Base-by-base conservation (phyloP, 2,329 filamentous ascomycete species). In the Alternaria longipes region DNA sequence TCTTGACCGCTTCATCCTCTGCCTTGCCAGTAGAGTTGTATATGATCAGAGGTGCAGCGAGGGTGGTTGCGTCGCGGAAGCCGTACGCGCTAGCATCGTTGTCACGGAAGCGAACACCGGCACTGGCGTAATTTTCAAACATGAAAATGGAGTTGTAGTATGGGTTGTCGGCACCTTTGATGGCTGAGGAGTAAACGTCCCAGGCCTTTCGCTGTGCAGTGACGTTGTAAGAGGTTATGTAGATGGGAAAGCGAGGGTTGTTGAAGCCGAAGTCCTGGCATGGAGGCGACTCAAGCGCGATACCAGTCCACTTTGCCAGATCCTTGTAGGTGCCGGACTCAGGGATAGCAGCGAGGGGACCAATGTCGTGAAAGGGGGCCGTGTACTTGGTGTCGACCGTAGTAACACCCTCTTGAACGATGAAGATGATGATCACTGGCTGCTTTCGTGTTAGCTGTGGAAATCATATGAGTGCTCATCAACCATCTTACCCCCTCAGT, bases 91-190 rank as follows among this genome's bases (percentile, higher is more conserved):
- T 57, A 18, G 38, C 46, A 11, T 34, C 26, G 9, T 30, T 57
- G 6, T 34, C 32, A 1, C 46, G 54, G 16, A 52, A 28, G 20
- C 54, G 54, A 58, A 87, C 80, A 1, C 81, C 85, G 22, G 81
- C 71, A 8, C 70, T 74, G 1, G 84, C 80, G 72, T 87, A 88
- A 3, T 83, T 83, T 67, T 88, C 86, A 55, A 87, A 84, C 81
- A 87, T 83, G 74, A 87, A 84, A 45, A 86, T 75, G 1, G 81
- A 81, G 64, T 77, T 71, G 6, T 50, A 62, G 55, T 69, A 72
- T 0, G 70, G 64, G 66, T 54, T 36, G 60, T 63, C 22, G 26
- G 66, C 63, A 69, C 77, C 65, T 1, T 71, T 68, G n/a, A 79
- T 69, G 1, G 72, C 71, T 0, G 75, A 61, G 0, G 77, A 72